A percentile compares a stretch with the other conserved stretches of the same genome.
These are phyloP conservation scores for Psidium friedrichsthalianum DNA, from an alignment of 345 rosid species.

Conservation along the genomic window DNA sequence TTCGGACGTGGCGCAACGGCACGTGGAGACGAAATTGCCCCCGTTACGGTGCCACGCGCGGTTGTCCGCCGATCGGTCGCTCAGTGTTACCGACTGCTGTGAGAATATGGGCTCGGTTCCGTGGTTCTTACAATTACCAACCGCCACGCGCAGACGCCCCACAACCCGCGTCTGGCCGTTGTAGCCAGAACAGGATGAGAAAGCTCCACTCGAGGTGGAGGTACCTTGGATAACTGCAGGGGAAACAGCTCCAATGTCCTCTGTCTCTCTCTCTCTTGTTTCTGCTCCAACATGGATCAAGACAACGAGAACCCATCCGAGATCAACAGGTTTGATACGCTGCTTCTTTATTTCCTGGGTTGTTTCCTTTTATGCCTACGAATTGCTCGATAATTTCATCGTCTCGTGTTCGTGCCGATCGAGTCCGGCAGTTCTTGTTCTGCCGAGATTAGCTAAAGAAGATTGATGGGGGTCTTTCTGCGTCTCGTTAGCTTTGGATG, in stretches of 20 bases:
- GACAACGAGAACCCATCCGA: slow-evolving; percentile 12
- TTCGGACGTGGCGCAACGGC: background rate
- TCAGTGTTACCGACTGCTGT: background rate
- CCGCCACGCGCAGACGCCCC: background rate
- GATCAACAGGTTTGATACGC: slow-evolving; percentile 24
- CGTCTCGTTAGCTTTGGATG: background rate
- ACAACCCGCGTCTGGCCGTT: background rate
- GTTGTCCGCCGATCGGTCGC: background rate
- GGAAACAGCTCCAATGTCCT: background rate
- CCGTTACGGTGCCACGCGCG: background rate
- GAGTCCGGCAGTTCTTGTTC: background rate
- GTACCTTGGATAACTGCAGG: background rate
- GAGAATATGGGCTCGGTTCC: background rate
- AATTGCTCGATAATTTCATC: background rate
- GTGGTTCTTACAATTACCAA: background rate
- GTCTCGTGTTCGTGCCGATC: background rate
- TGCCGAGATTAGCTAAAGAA: background rate
- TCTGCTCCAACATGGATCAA: slow-evolving; percentile 16
- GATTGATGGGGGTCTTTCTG: background rate
- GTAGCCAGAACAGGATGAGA: background rate
- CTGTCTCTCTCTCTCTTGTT: background rate
- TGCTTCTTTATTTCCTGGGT: background rate
- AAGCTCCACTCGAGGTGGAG: background rate
- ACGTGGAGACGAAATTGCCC: background rate
- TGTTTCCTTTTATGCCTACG: background rate